Evolutionary conservation across 306 rosid genomes (phyloP).

Genomic region (Glycine soja): DNA sequence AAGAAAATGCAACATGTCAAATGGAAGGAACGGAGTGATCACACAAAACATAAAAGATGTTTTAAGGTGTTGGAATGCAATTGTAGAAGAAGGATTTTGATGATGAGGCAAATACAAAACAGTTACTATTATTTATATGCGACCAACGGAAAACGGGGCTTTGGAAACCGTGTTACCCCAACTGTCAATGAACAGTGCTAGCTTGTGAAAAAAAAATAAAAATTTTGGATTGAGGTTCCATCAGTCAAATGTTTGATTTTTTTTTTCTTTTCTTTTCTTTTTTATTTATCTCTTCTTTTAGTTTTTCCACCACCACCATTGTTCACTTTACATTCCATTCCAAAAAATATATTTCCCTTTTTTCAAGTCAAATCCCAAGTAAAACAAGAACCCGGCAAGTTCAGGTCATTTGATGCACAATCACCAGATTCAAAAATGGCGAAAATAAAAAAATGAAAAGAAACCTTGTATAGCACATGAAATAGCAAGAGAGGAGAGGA

Average conservation of each 20-base stretch:
- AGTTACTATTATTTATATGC: not conserved
- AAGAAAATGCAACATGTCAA: constrained; percentile 39
- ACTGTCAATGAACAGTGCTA: constrained; percentile 55
- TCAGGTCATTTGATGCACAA: constrained; percentile 36
- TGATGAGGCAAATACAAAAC: constrained; percentile 22
- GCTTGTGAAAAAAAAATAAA: constrained; percentile 40
- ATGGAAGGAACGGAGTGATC: constrained; percentile 7
- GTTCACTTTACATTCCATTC: constrained; percentile 46
- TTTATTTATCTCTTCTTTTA: not conserved
- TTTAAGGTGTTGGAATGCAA: constrained; percentile 40
- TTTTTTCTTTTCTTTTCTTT: not conserved
- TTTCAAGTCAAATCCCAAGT: constrained; percentile 65
- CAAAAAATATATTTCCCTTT: constrained; percentile 51
- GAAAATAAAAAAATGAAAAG: not conserved
- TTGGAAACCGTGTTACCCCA: constrained; percentile 72
- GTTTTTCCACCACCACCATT: constrained; percentile 36
- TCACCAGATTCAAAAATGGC: constrained; percentile 16
- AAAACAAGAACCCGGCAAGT: constrained; percentile 40
- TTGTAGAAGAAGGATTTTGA: constrained; percentile 41
- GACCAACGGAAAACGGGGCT: constrained; percentile 55
- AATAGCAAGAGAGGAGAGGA: constrained; percentile 9
- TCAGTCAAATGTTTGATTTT: constrained; percentile 54
- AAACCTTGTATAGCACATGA: not conserved
- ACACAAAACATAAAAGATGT: constrained; percentile 1
- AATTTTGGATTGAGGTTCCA: constrained; percentile 56